Evolutionary conservation across 768 basidiomycete genomes (phyloP).

Genomic region (Sporobolomyces pararoseus): DNA sequence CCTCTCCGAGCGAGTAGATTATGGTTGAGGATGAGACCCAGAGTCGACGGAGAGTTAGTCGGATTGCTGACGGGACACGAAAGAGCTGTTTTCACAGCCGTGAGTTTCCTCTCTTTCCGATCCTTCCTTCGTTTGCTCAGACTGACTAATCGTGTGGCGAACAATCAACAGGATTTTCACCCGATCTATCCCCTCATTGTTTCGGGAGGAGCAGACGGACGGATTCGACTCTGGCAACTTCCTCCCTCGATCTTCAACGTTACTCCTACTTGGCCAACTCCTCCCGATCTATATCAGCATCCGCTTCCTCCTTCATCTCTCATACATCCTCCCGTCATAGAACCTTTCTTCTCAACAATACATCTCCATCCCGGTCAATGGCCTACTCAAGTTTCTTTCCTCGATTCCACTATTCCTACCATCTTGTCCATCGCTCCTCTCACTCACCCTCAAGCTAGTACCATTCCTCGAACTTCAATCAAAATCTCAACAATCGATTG

Average conservation of each 20-base stretch:
- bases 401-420: too few species aligned
- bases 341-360: constrained; percentile 19
- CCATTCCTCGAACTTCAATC: not conserved
- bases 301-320: not conserved
- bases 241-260: not conserved
- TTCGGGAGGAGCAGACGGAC: constrained; percentile 10
- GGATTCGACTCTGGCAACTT: constrained; percentile 17
- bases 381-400: constrained; percentile 14
- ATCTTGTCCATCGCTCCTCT: constrained; percentile 12
- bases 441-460: not conserved
- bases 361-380: constrained; percentile 26
- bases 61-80: constrained; percentile 3
- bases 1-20: not conserved
- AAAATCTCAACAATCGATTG: constrained; percentile 3
- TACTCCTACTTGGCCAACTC: constrained; percentile 12
- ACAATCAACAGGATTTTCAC: constrained; percentile 20
- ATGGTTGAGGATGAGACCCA: not conserved
- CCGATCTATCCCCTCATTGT: constrained; percentile 1
- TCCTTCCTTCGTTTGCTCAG: too few species aligned
- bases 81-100: constrained; percentile 1
- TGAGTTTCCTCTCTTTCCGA: not conserved
- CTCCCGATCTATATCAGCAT: not conserved
- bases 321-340: not conserved
- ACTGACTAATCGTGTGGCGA: too few species aligned
- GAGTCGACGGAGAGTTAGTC: constrained; percentile 27